Base-by-base conservation (phyloP, 768 basidiomycete genomes). In the Tulasnella sp. region DNA sequence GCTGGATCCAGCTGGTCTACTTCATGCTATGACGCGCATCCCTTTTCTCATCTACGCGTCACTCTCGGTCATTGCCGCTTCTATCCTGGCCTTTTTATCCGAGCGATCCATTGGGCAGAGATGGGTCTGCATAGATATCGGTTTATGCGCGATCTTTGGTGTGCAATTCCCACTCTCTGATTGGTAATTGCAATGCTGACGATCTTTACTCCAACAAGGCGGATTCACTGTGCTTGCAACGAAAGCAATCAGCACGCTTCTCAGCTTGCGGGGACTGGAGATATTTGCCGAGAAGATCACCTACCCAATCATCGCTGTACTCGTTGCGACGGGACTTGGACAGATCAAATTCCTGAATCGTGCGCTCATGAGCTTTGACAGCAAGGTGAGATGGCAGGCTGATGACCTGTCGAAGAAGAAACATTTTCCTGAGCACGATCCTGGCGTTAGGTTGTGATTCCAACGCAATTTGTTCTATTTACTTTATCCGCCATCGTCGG, bases 161-260 rank as follows among this genome's bases (percentile, higher is more conserved):
- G 38, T 22, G 63, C 42, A 11, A 34, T n/a, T 49, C 44, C 54
- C 41, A 25, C 21, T 43, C 22, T 34, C 7, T 7, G 54, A 12
- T 21, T 21, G 29, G 30, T 51, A 21, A 29, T 15, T 19, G 19
- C 12, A 25, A 19, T 7, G 24, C 25, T 27, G 27, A 27, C n/a
- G 43, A 29, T n/a, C n/a, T n/a, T 38, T 17, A 38, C 62, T 46
- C 11, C 17, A 34, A 52, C 22, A 30, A 88, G 88, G 89, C n/a
- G 91, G 88, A 2, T 97, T 92, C 70, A 94, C 93, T 2, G 94
- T 98, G 0, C 75, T 99, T 1, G 81, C 88, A 1, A 97, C 94
- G 8, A 98, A 99, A 68, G 94, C 88, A 0, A 70, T 94, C 44
- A 92, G 92, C 12, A 89, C 85, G 0, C 74, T 99, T 21, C 72